These are phyloP conservation scores for Phytophthora fragariaefolia DNA, from an alignment of 352 stramenopile species.

Conservation along the genomic window DNA sequence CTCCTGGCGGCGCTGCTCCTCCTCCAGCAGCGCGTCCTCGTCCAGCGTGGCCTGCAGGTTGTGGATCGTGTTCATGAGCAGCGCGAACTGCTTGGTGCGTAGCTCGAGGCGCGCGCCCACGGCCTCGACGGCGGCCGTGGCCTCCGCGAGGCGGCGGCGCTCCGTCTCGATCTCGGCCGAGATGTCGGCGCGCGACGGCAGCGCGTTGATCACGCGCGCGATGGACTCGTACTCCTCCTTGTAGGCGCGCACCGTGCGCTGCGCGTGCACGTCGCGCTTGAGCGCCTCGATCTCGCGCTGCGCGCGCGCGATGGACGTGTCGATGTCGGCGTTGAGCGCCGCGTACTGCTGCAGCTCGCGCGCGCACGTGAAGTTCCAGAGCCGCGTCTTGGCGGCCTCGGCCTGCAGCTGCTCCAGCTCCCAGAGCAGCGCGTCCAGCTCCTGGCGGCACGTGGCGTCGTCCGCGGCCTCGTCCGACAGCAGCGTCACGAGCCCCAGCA, in stretches of 20 bases:
- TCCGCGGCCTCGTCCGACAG: slow-evolving; percentile 72
- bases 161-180: slow-evolving; percentile 63
- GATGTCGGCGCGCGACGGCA: slow-evolving; percentile 71
- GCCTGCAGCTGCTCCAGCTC: slow-evolving; percentile 88
- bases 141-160: slow-evolving; percentile 65
- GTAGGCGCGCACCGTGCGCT: slow-evolving; percentile 80
- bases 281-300: slow-evolving; percentile 79
- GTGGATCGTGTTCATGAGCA: slow-evolving; percentile 87
- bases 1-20: slow-evolving; percentile 57
- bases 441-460: slow-evolving; percentile 60
- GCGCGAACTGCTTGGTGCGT: slow-evolving; percentile 79
- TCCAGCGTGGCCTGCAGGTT: slow-evolving; percentile 83
- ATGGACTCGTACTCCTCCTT: slow-evolving; percentile 92
- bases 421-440: slow-evolving; percentile 83
- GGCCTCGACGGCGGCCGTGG: slow-evolving; percentile 53
- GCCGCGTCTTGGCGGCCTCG: slow-evolving; percentile 82
- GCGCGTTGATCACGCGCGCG: slow-evolving; percentile 81
- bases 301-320: slow-evolving; percentile 69
- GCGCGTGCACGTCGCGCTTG: slow-evolving; percentile 74
- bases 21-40: slow-evolving; percentile 70
- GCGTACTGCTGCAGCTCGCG: slow-evolving; percentile 86
- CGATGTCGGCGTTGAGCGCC: slow-evolving; percentile 81
- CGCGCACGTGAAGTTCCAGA: slow-evolving; percentile 84
- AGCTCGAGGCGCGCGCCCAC: slow-evolving; percentile 74
- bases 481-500: slow-evolving; percentile 71